A percentile compares a stretch with the other conserved stretches of the same genome.
Evolutionary conservation across 495 filamentous ascomycete species (phyloP).

Genomic region (Talaromyces proteolyticus): DNA sequence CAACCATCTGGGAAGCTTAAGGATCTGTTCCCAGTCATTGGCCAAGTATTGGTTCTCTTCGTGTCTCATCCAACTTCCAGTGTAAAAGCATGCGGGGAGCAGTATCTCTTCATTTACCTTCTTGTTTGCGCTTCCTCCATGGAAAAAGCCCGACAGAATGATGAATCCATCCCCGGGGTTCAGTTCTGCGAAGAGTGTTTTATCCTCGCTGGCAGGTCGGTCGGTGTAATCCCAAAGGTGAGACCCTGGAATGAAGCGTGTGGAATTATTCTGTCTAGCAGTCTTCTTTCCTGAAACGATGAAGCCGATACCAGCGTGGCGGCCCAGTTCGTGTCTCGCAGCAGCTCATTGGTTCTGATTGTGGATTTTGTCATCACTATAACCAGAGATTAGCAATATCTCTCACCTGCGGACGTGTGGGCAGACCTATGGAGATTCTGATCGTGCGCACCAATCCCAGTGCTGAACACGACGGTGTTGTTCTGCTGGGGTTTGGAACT

Average conservation of each 20-base stretch:
- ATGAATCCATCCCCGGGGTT: conserved; percentile 26
- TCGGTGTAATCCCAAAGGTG: conserved; percentile 25
- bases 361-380: neutral
- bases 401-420: neutral
- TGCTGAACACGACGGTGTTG: conserved; percentile 17
- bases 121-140: neutral
- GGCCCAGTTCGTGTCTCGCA: neutral
- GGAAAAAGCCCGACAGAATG: neutral
- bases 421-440: conserved; percentile 25
- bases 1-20: neutral
- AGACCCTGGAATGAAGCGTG: conserved; percentile 35
- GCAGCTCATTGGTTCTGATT: neutral
- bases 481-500: neutral
- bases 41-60: conserved; percentile 9
- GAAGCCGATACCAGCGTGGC: neutral
- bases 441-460: conserved; percentile 20
- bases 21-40: neutral
- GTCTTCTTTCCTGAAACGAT: neutral
- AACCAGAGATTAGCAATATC: neutral
- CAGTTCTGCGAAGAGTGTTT: conserved; percentile 20
- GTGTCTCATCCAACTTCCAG: conserved; percentile 4
- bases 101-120: neutral
- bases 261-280: conserved; percentile 6
- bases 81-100: neutral
- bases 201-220: conserved; percentile 16